A percentile compares a stretch with the other conserved stretches of the same genome.
phyloP scores from a whole-genome alignment of 805 yeast genomes.

The Allodekkera sacchari region DNA sequence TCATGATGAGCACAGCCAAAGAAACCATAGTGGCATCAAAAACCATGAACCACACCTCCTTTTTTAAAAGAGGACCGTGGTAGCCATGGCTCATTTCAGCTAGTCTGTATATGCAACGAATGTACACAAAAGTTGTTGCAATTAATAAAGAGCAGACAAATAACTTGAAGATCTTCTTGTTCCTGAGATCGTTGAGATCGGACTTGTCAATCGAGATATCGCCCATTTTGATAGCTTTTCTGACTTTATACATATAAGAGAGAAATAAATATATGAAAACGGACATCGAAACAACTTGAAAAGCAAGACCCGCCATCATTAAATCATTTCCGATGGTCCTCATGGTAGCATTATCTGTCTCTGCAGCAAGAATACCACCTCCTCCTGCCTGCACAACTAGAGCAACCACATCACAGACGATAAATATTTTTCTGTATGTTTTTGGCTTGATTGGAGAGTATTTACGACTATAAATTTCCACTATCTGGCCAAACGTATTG shows the following conservation, averaged over 20 bases:
- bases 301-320: conserved; percentile 68
- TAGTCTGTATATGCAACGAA: conserved; percentile 62
- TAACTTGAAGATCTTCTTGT: neutral
- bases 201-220: too few species aligned
- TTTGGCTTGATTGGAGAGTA: conserved; percentile 43
- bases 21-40: conserved; percentile 54
- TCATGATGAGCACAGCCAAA: conserved; percentile 34
- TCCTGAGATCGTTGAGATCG: too few species aligned
- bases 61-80: conserved; percentile 51
- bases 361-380: conserved; percentile 56
- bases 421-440: conserved; percentile 50
- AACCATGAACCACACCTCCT: conserved; percentile 45
- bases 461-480: conserved; percentile 46
- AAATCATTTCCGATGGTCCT: conserved; percentile 27
- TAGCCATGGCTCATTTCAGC: conserved; percentile 67
- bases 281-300: conserved; percentile 63
- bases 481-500: conserved; percentile 52
- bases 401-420: conserved; percentile 52
- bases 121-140: conserved; percentile 33
- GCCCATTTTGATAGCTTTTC: conserved; percentile 12
- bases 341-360: conserved; percentile 12
- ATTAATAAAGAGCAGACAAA: conserved; percentile 1
- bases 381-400: conserved; percentile 60
- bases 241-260: conserved; percentile 35
- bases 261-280: conserved; percentile 41